These are phyloP conservation scores for Pyrenula aspistea DNA, from an alignment of 495 filamentous ascomycete species.

Conservation along the genomic window DNA sequence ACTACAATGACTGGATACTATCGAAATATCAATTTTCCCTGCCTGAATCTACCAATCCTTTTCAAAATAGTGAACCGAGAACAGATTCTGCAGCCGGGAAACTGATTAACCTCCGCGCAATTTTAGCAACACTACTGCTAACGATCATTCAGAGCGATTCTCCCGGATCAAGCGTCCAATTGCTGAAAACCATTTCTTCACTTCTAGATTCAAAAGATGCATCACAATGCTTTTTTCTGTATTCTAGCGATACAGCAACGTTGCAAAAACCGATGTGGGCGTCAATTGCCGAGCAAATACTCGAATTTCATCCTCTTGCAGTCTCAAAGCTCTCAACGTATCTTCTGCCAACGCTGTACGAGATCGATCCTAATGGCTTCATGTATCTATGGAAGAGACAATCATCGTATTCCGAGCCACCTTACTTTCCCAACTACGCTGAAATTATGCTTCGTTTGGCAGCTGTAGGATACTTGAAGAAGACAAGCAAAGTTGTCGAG, in stretches of 20 bases:
- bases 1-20: neutral
- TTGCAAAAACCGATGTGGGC: neutral
- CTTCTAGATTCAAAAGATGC: neutral
- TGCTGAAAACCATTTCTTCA: neutral
- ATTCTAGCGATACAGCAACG: neutral
- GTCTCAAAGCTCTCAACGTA: constrained; percentile 43
- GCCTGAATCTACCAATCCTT: neutral
- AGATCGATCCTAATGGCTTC: constrained; percentile 39
- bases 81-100: neutral
- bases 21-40: neutral
- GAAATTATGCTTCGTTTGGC: constrained; percentile 52
- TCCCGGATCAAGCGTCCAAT: neutral
- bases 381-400: constrained; percentile 23
- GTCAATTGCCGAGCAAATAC: neutral
- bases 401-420: neutral
- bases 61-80: neutral
- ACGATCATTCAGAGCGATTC: neutral
- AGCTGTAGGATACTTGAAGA: constrained; percentile 67
- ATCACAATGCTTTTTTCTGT: neutral
- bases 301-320: neutral
- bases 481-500: constrained; percentile 62
- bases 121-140: neutral
- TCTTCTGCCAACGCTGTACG: constrained; percentile 63
- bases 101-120: neutral
- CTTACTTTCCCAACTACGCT: constrained; percentile 2